Evolutionary conservation across 495 filamentous ascomycete species (phyloP).

Genomic region (Copromyces sp.): DNA sequence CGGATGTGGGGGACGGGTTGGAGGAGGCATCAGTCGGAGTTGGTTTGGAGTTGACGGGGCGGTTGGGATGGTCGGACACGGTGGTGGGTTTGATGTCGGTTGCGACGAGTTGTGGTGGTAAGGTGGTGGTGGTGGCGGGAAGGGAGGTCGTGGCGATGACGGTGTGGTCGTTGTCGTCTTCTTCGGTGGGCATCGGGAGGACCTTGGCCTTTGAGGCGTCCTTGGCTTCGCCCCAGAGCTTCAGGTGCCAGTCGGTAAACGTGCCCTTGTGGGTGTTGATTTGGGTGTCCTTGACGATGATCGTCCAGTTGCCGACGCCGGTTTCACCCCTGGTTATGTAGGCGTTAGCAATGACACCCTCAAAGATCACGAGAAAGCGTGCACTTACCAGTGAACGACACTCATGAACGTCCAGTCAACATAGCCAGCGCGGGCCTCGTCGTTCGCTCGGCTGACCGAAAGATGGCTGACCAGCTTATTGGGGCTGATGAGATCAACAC

Average conservation of each 20-base stretch:
- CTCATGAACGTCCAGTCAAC: constrained; percentile 98
- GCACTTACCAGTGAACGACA: constrained; percentile 82
- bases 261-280: constrained; percentile 67
- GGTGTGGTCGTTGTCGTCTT: constrained; percentile 75
- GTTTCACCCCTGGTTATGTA: constrained; percentile 65
- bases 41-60: constrained; percentile 54
- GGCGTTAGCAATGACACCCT: constrained; percentile 2
- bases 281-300: constrained; percentile 77
- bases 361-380: background rate
- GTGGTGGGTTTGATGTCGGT: constrained; percentile 26
- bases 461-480: constrained; percentile 74
- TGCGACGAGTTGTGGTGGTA: constrained; percentile 14
- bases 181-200: constrained; percentile 73
- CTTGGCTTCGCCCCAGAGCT: constrained; percentile 81
- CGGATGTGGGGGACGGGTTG: constrained; percentile 16
- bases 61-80: constrained; percentile 64
- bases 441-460: constrained; percentile 56
- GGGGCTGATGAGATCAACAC: constrained; percentile 84
- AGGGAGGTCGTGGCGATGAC: constrained; percentile 34
- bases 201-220: constrained; percentile 59
- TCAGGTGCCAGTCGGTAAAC: constrained; percentile 88
- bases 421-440: constrained; percentile 61
- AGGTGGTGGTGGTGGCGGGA: constrained; percentile 30
- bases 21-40: constrained; percentile 31
- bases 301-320: constrained; percentile 78